Percentiles rank a stretch among this genome's conserved stretches.
phyloP scores from a whole-genome alignment of 345 rosid species.

The Hypericum perforatum region DNA sequence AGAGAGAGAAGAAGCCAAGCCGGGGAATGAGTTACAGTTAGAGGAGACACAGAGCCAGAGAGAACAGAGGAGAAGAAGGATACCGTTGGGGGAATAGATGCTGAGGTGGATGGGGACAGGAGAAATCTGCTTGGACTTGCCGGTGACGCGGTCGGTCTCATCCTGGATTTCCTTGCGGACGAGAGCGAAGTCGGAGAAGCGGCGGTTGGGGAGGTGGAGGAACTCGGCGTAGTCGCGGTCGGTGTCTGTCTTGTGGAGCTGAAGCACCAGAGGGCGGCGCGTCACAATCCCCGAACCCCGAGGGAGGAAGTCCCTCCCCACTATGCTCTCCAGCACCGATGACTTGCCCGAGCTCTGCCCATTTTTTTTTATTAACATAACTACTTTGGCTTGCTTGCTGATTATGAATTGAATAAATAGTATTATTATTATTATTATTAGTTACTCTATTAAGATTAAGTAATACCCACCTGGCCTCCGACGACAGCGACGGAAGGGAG shows the following conservation, averaged over 20 bases:
- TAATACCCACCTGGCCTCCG: slow-evolving; percentile 36
- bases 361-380: no score
- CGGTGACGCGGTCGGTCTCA: slow-evolving; percentile 86
- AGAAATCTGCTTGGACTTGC: slow-evolving; percentile 80
- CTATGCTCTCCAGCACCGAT: slow-evolving; percentile 94
- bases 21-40: background rate
- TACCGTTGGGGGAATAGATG: slow-evolving; percentile 84
- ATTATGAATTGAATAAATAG: no score
- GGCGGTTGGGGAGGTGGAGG: slow-evolving; percentile 61
- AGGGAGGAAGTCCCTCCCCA: slow-evolving; percentile 92
- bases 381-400: no score
- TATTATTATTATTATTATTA: no score
- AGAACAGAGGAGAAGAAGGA: background rate
- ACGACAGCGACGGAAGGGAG: slow-evolving; percentile 30
- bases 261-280: slow-evolving; percentile 79
- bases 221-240: slow-evolving; percentile 81
- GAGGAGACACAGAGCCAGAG: background rate
- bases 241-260: slow-evolving; percentile 74
- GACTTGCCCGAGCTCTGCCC: slow-evolving; percentile 98
- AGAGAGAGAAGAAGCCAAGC: no score
- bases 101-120: slow-evolving; percentile 93
- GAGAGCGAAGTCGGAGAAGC: slow-evolving; percentile 60
- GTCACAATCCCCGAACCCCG: slow-evolving; percentile 98
- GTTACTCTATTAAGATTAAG: no score
- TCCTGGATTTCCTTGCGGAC: slow-evolving; percentile 89